Base-by-base conservation (phyloP, 169 alveolate species). In the Eimeria tenella region DNA sequence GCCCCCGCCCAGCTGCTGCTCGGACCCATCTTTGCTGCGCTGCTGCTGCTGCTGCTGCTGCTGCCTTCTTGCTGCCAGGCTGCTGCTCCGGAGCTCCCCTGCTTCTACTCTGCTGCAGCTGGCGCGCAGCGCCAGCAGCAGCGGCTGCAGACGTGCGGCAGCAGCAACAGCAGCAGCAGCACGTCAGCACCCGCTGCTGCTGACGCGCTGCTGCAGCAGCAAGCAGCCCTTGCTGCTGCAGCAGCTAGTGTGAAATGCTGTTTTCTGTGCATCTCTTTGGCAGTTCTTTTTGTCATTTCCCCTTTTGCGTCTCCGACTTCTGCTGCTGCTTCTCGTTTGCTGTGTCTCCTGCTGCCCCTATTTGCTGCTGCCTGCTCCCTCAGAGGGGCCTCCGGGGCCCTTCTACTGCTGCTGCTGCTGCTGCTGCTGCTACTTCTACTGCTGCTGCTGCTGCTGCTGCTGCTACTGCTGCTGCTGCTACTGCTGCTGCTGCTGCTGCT, bases 401-500 rank as follows among this genome's bases (percentile, higher is more conserved):
- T 58, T 17, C n/a, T 3, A 4, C 6, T 74, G 58, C 84, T 74
- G 84, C 84, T 74, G 84, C 62, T 10, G 84, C 75, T n/a, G 58
- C 52, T 31, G 58, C 52, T 9, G 55, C 58, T 74, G 84, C 62
- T 74, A 58, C 84, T 65, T 25, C 75, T 65, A 49, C 75, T 53
- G n/a, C 62, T 53, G 49, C 17, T 19, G 42, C 56, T 71, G 82
- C 77, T 68, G 77, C 9, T 1, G 1, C 10, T 19, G 77, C 75
- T 3, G 75, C 77, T 71, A 19, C 82, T 71, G 56, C 82, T 25
- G 82, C 82, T 19, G 60, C 53, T 4, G 62, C 53, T 4, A 25
- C 62, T 13, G 63, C 50, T 68, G 77, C 77, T 68, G 77, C 77
- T 68, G 77, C 77, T 11, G 77, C 77, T n/a, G 77, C 77, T 68